Percentiles rank a stretch among this genome's conserved stretches.
These are phyloP conservation scores for Parastagonospora avenae DNA, from an alignment of 2,329 filamentous ascomycete genomes.

Conservation along the genomic window DNA sequence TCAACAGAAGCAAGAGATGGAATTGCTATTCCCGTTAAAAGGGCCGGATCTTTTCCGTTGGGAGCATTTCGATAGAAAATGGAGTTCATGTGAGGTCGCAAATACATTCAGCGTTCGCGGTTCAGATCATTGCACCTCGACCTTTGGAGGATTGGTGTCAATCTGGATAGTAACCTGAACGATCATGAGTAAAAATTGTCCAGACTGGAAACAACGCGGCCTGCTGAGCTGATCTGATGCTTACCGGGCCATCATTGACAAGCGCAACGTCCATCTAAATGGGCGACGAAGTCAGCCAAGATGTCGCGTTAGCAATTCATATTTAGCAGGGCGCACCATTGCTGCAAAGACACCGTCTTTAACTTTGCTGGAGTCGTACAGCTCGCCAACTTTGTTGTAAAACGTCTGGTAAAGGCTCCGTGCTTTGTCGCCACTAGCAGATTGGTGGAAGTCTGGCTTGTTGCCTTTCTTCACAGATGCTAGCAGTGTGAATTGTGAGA, in stretches of 20 bases:
- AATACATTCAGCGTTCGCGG: not conserved
- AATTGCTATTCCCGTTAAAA: no score
- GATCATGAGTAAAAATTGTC: not conserved
- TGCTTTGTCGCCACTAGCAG: slow-evolving; percentile 78
- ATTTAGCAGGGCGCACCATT: slow-evolving; percentile 57
- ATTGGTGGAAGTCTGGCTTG: slow-evolving; percentile 93
- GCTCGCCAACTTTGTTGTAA: slow-evolving; percentile 72
- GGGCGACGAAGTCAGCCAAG: no score
- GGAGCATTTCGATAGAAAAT: not conserved
- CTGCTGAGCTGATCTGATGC: slow-evolving; percentile 52
- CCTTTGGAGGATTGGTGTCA: slow-evolving; percentile 53
- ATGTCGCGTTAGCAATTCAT: no score
- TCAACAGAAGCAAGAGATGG: no score
- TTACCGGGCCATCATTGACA: slow-evolving; percentile 81
- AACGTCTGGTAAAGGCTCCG: slow-evolving; percentile 84
- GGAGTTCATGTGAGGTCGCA: not conserved
- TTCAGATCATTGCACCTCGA: slow-evolving; percentile 22
- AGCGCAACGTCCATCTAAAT: slow-evolving; percentile 82
- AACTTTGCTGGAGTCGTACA: slow-evolving; percentile 75
- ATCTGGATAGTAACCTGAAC: slow-evolving; percentile 56
- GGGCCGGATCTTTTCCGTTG: not conserved
- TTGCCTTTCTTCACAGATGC: slow-evolving; percentile 94
- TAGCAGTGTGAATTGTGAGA: slow-evolving; percentile 95
- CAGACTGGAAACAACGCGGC: not conserved
- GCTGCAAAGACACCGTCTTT: slow-evolving; percentile 97